Evolutionary conservation across 2,329 filamentous ascomycete species (phyloP), one percentile per base, ranked within the genome.

Genomic region (Fonsecaea pugnacius): DNA sequence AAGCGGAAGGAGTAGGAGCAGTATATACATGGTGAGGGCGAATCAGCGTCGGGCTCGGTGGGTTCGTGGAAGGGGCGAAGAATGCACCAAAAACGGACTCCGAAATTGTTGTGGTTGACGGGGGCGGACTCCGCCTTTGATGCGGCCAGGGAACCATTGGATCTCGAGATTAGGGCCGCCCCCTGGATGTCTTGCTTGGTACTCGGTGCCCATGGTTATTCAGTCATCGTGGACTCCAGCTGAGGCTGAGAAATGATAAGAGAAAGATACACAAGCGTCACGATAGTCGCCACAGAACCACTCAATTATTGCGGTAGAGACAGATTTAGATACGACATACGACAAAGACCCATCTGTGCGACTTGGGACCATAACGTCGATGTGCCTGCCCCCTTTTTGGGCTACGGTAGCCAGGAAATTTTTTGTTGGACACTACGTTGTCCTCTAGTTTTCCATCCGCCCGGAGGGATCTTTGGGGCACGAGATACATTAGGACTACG

Each of bases 91-190:
- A 52, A 58, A 57, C 67, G 67, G 67, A 67, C 52, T 67, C 67
- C 67, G 67, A 69, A 67, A 65, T 65, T 67, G 46, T 64, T 64
- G 33, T 60, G 46, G 36, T 63, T 50, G 53, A 64, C 62, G 30
- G 58, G 53, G 59, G 38, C 62, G 59, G 62, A 65, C 62, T 69
- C 67, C 67, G 65, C 65, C 48, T 35, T 30, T n/a, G 14, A 51
- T 40, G 48, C 52, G 60, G 51, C 60, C 62, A 57, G 55, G 54
- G 27, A 32, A 48, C 48, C 40, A 55, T 48, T 60, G 57, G 54
- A 59, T 62, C 52, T 64, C 53, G 54, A 30, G 40, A 43, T 66
- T 43, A 62, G 58, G 38, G 58, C 36, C 38, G 56, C 53, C 43
- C 55, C 57, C 57, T 59, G 51, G 32, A 35, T 35, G 51, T 32